Evolutionary conservation across 192 early-diverging fungal species (phyloP), one percentile per base, ranked within the genome.

Genomic region (Umbelopsis isabellina): DNA sequence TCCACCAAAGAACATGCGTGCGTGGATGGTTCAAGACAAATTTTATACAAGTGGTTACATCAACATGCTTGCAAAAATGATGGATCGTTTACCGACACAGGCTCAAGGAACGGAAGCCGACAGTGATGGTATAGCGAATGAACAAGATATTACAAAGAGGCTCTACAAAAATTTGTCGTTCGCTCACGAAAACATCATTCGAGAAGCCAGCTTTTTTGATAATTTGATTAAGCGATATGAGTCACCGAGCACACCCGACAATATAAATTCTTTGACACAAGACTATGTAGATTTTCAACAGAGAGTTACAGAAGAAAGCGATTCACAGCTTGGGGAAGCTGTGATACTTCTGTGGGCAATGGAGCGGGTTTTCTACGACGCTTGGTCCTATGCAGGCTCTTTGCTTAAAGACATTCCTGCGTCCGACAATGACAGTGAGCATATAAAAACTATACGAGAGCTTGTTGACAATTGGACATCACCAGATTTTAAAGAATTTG

Each of bases 311-410:
- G 67, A 55, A 21, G 53, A 53, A 18, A 46, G 65, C 61, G 67
- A 48, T 4, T 68, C 64, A 15, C 55, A 69, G 20, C 47, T 74
- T 9, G 67, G 67, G 11, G 67, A 74, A 55, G 55, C 67, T 1
- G 44, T 74, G 5, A 55, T 74, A 1, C 47, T 68, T 15, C 46
- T 74, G 4, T 74, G 73, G 73, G 73, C 73, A 1, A 74, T 74
- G 73, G 73, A 74, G 25, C 25, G 30, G 2, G 55, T 74, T 6
- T 73, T 73, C 45, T 73, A 67, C 30, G 67, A 74, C 23, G 73
- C 73, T 37, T 74, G 73, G 73, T 46, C 45, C n/a, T 22, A 74
- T 47, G 73, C 73, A 45, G 47, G 47, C 30, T 58, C 73, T 10
- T 7, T 69, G n/a, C 46, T 64, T 11, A 37, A 11, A 8, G 16